Evolutionary conservation across 2,329 filamentous ascomycete genomes (phyloP).

Genomic region (Orbilia javanica): DNA sequence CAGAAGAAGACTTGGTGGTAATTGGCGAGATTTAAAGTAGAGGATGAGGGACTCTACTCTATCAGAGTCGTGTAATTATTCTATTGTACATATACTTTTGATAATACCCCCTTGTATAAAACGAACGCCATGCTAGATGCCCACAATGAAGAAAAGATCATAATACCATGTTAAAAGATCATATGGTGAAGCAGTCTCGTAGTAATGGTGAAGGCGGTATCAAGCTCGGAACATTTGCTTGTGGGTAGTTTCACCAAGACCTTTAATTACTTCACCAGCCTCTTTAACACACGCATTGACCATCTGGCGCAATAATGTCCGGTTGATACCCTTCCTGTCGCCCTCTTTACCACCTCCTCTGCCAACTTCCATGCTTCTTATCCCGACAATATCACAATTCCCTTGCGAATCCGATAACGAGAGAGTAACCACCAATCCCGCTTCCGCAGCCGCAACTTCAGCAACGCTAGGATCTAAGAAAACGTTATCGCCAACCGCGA

Average conservation of each 20-base stretch:
- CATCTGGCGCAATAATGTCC: conserved; percentile 47
- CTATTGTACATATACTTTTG: conserved; percentile 59
- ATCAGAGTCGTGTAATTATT: conserved; percentile 39
- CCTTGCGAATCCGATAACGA: conserved; percentile 64
- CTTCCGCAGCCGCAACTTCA: conserved; percentile 92
- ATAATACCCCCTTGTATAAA: conserved; percentile 41
- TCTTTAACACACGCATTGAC: conserved; percentile 39
- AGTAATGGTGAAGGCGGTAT: neutral
- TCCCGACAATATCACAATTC: conserved; percentile 47
- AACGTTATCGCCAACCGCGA: conserved; percentile 86
- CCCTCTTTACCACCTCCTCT: conserved; percentile 53
- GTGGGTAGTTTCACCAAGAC: conserved; percentile 33
- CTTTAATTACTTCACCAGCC: conserved; percentile 45
- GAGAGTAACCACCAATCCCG: conserved; percentile 86
- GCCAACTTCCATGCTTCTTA: conserved; percentile 57
- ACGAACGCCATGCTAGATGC: conserved; percentile 53
- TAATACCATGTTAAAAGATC: neutral
- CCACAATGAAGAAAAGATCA: conserved; percentile 12
- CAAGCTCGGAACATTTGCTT: conserved; percentile 55
- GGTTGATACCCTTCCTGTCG: conserved; percentile 44
- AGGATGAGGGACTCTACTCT: conserved; percentile 34
- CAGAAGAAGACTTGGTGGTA: conserved; percentile 58
- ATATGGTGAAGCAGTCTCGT: no score
- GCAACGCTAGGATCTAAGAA: conserved; percentile 93
- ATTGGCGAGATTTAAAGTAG: neutral